Base-by-base conservation (phyloP, 2,329 filamentous ascomycete genomes). In the Aureobasidium leucospermi region DNA sequence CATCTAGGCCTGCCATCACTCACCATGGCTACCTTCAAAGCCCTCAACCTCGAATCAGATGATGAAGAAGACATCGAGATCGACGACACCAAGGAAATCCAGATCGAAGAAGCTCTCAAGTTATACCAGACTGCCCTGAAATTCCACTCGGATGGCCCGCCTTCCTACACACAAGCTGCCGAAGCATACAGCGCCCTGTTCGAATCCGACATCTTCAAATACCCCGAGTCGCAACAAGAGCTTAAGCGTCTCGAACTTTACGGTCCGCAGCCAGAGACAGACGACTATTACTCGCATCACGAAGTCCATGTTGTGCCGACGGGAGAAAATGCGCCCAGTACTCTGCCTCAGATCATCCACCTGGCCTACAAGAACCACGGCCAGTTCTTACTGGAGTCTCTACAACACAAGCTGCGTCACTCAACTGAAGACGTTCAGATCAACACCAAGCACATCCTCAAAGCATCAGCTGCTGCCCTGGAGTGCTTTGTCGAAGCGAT, bases 51-150 rank as follows among this genome's bases (percentile, higher is more conserved):
- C 75, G 92, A 96, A 74, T 88, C 90, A 9, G 94, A 96, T 75
- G 90, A 95, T 69, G 89, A 90, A 60, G 79, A 87, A 64, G 91
- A 96, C 70, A 90, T 96, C 67, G 92, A 96, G 74, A 79, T 96
- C 69, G 94, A 99, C 72, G 91, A 94, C 68, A 96, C 92, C 36
- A 94, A 93, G 72, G 93, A 97, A 73, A 85, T 99, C 56, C 92
- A 96, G 80, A 93, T 97, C 69, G 94, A 99, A 69, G 94, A 99
- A 76, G 92, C 94, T 49, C 79, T 99, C 63, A 97, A 96, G 75
- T 83, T 93, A 38, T 99, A 96, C 71, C 92, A 97, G 70, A 87
- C 81, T 66, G 94, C 94, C 48, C 78, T 99, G 60, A 96, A 93
- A 72, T 85, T 92, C 65, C 94, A 99, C 70, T 87, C 93, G 1